Conservation (phyloP, 495 filamentous ascomycete genomes). For the Baudoinia panamericana region DNA sequence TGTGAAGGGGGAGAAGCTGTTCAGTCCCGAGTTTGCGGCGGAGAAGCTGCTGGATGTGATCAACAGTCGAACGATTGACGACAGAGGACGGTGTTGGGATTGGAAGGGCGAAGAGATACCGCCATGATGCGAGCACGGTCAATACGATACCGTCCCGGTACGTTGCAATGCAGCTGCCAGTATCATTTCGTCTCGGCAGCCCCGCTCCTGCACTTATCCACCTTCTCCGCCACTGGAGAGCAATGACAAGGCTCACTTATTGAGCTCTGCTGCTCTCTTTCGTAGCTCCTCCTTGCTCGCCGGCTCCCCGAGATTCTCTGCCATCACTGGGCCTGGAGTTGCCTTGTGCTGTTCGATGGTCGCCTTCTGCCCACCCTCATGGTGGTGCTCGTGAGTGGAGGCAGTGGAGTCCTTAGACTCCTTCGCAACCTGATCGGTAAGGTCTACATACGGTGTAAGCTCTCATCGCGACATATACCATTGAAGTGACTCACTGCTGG, state of each 20-base stretch:
- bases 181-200: no score
- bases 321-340: constrained; percentile 26
- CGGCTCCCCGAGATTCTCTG: constrained; percentile 40
- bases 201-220: no score
- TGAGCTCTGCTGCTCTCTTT: constrained; percentile 31
- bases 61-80: constrained; percentile 33
- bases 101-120: constrained; percentile 59
- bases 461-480: background rate
- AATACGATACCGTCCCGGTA: no score
- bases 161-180: no score
- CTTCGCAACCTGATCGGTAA: constrained; percentile 29
- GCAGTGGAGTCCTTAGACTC: constrained; percentile 26
- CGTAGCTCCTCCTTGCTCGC: constrained; percentile 34
- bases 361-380: constrained; percentile 11
- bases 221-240: no score
- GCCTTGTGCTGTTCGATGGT: constrained; percentile 20
- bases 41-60: constrained; percentile 45
- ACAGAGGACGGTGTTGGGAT: constrained; percentile 62
- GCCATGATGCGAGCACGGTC: no score
- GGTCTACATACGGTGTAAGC: constrained; percentile 11
- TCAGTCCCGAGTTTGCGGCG: constrained; percentile 48
- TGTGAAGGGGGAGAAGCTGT: constrained; percentile 46
- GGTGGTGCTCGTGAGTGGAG: constrained; percentile 18
- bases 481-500: constrained; percentile 17
- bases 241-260: constrained; percentile 27